These are phyloP conservation scores for Colletotrichum musicola DNA, from an alignment of 2,329 filamentous ascomycete species.

Conservation along the genomic window DNA sequence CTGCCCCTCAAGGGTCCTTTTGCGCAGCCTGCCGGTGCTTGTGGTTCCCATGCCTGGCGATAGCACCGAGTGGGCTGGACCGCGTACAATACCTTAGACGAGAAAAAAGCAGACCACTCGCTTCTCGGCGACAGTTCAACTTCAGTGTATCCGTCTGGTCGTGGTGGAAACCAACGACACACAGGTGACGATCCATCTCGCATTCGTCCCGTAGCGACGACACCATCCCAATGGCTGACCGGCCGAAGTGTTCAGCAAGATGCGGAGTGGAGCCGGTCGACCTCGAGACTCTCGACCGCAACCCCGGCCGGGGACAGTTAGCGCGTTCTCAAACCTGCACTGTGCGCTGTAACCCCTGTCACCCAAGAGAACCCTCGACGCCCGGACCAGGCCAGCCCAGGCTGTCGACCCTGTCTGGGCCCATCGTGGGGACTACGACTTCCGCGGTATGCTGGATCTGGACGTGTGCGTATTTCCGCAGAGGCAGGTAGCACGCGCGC, in stretches of 20 bases:
- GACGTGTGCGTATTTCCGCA: constrained; percentile 7
- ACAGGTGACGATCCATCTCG: too few species aligned
- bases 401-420: neutral
- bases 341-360: constrained; percentile 21
- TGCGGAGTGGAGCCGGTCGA: constrained; percentile 22
- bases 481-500: neutral
- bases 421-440: neutral
- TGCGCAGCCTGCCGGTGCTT: neutral
- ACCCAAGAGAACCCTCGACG: constrained; percentile 19
- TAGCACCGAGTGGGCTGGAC: neutral
- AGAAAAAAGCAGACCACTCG: neutral
- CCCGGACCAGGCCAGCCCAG: constrained; percentile 22
- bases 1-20: constrained; percentile 14
- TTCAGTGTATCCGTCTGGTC: neutral
- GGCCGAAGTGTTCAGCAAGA: constrained; percentile 15
- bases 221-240: constrained; percentile 1
- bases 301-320: constrained; percentile 23
- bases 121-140: too few species aligned
- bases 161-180: neutral
- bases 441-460: neutral
- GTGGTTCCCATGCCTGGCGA: neutral
- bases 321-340: neutral
- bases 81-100: neutral
- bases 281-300: neutral
- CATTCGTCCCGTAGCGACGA: neutral